These are phyloP conservation scores for Dendrostoma leiphaemia DNA, from an alignment of 2,329 filamentous ascomycete species.

Conservation along the genomic window DNA sequence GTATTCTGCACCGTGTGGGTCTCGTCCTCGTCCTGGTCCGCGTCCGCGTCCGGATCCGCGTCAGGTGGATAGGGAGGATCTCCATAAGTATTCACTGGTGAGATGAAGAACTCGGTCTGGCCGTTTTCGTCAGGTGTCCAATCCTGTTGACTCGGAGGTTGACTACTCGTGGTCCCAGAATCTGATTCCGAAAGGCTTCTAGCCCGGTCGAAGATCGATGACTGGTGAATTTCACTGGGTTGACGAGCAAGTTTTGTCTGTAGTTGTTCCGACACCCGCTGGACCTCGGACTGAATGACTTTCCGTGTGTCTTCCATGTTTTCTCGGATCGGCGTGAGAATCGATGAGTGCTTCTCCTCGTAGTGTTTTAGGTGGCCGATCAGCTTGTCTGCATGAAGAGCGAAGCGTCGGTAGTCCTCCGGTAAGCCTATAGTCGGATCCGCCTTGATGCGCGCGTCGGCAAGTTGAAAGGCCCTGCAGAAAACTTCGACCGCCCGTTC, in stretches of 20 bases:
- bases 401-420: conserved; percentile 52
- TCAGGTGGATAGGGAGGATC: conserved; percentile 31
- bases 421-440: conserved; percentile 42
- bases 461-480: conserved; percentile 46
- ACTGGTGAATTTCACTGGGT: conserved; percentile 29
- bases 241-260: conserved; percentile 37
- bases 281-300: conserved; percentile 40
- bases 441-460: conserved; percentile 40
- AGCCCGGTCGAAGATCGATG: conserved; percentile 50
- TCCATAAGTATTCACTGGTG: conserved; percentile 35
- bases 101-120: conserved; percentile 26
- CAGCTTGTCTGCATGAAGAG: conserved; percentile 49
- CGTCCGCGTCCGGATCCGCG: too few relatives aligned
- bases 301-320: conserved; percentile 35
- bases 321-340: conserved; percentile 29
- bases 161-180: conserved; percentile 38
- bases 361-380: conserved; percentile 40
- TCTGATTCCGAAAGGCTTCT: conserved; percentile 48
- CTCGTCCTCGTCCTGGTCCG: conserved; percentile 32
- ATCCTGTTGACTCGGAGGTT: conserved; percentile 28
- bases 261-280: conserved; percentile 39
- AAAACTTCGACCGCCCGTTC: conserved; percentile 47
- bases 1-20: conserved; percentile 25
- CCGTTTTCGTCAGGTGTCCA: conserved; percentile 26
- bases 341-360: conserved; percentile 30